Conservation (phyloP, 257 asterid genomes). For the Scutellaria galericulata region DNA sequence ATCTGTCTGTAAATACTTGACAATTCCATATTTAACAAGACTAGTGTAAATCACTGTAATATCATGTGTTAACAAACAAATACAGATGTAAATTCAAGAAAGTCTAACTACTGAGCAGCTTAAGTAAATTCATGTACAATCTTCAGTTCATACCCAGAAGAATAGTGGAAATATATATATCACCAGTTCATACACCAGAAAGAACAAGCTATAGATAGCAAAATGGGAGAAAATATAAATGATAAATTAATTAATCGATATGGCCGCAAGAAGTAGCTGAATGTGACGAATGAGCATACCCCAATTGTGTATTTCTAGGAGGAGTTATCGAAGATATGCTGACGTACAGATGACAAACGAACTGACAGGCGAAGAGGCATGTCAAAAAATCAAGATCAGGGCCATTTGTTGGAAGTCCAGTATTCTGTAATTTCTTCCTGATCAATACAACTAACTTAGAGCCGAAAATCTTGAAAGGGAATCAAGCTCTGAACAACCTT, state of each 20-base stretch:
- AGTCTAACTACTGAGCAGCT: background rate
- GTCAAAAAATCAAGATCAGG: constrained; percentile 29
- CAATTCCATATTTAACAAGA: background rate
- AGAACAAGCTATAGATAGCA: too few species aligned
- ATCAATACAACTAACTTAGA: constrained; percentile 15
- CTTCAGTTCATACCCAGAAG: constrained; percentile 14
- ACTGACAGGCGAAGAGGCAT: constrained; percentile 1
- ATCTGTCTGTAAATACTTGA: background rate
- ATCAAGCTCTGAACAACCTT: constrained; percentile 25
- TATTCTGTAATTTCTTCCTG: constrained; percentile 30
- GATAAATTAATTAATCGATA: background rate
- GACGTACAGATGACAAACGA: constrained; percentile 24
- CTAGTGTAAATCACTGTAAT: background rate
- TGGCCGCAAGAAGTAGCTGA: background rate
- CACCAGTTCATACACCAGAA: background rate
- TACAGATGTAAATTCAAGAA: background rate
- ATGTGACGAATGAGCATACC: background rate
- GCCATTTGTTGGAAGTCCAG: constrained; percentile 3
- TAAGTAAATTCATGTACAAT: background rate
- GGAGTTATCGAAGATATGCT: constrained; percentile 20
- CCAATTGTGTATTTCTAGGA: background rate
- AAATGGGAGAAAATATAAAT: too few species aligned
- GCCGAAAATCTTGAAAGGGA: constrained; percentile 20
- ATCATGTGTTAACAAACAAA: background rate
- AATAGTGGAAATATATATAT: constrained; percentile 12